Conservation (phyloP, 192 early-diverging fungal genomes). For the Geranomyces michiganensis region DNA sequence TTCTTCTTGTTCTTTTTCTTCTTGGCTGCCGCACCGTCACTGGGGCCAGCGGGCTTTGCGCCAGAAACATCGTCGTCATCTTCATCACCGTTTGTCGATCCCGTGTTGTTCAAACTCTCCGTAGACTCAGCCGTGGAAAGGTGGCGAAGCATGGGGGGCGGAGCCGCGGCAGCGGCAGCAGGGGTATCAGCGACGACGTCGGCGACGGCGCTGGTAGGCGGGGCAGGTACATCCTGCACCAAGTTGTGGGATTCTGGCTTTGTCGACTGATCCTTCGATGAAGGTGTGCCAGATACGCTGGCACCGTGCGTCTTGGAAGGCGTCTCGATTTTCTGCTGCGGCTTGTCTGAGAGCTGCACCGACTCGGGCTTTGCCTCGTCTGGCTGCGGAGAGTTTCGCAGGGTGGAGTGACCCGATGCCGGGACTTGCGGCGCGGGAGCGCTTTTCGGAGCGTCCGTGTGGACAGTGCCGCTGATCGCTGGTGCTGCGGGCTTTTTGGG, state of each 20-base stretch:
- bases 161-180: not conserved
- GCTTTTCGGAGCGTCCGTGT: no score
- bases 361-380: no score
- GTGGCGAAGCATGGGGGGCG: not conserved
- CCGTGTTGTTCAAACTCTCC: not conserved
- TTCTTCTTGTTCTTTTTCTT: slow-evolving; percentile 20
- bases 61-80: not conserved
- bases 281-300: no score
- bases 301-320: no score
- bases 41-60: not conserved
- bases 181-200: not conserved
- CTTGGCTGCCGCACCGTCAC: not conserved
- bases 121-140: not conserved
- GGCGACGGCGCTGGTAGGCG: not conserved
- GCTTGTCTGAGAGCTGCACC: no score
- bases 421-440: no score
- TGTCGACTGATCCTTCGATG: not conserved
- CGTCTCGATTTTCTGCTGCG: no score
- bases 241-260: not conserved
- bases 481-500: no score
- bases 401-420: no score
- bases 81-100: not conserved
- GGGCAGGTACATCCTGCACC: not conserved
- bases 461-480: no score
- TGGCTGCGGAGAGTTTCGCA: no score